These are phyloP conservation scores for Solanum infundibuliforme DNA, from an alignment of 257 asterid genomes.

Conservation along the genomic window DNA sequence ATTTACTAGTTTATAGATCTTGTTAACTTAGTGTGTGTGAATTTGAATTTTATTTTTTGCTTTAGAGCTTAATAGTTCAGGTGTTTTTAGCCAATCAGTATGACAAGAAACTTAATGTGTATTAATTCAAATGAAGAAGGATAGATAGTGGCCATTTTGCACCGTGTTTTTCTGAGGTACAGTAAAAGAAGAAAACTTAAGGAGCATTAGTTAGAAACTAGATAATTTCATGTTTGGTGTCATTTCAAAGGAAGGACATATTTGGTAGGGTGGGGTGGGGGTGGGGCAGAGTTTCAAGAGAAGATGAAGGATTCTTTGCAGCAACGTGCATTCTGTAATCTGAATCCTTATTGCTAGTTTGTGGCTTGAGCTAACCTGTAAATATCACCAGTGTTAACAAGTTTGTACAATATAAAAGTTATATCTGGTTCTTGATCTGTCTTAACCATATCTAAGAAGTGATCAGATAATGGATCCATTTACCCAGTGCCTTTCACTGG, in stretches of 20 bases:
- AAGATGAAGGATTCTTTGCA: background rate
- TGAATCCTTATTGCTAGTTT: background rate
- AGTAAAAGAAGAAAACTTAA: background rate
- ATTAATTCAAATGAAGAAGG: background rate
- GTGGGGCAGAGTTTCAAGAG: background rate
- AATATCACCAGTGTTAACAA: background rate
- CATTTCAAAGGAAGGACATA: background rate
- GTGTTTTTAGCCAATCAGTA: background rate
- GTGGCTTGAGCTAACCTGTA: background rate
- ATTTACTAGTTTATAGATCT: background rate
- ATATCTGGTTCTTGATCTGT: background rate
- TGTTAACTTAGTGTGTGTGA: background rate
- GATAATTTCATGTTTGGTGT: background rate
- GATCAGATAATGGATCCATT: background rate
- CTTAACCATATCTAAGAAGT: background rate
- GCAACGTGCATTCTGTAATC: background rate
- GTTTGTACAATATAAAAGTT: background rate
- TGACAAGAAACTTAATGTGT: background rate
- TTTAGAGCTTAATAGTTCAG: background rate
- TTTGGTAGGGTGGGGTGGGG: background rate
- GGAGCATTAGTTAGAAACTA: background rate
- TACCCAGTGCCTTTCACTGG: background rate
- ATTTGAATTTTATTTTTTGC: background rate
- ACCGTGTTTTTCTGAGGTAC: background rate
- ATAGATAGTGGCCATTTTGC: background rate